These are phyloP conservation scores for Sclerotiophoma versabilis DNA, from an alignment of 2,329 filamentous ascomycete genomes.

Conservation along the genomic window DNA sequence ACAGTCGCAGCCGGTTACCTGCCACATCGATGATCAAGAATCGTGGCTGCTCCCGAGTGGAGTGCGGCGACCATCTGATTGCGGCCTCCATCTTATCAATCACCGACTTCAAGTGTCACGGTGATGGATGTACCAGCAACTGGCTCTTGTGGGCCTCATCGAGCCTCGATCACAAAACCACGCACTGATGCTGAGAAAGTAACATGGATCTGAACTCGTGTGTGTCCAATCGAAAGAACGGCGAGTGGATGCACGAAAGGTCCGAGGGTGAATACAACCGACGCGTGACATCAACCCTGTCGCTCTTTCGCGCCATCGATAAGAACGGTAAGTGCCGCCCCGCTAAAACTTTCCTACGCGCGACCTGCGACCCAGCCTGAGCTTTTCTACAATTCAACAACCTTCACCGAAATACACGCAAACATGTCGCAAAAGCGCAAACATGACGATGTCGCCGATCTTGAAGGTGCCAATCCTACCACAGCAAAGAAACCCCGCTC, in stretches of 20 bases:
- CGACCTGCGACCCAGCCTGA: not conserved
- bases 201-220: not conserved
- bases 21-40: slow-evolving; percentile 69
- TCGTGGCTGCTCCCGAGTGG: slow-evolving; percentile 58
- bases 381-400: slow-evolving; percentile 15
- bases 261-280: slow-evolving; percentile 21
- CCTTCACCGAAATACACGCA: not conserved
- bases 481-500: slow-evolving; percentile 36
- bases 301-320: not conserved
- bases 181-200: not conserved
- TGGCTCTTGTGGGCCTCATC: slow-evolving; percentile 17
- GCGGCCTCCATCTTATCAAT: slow-evolving; percentile 62
- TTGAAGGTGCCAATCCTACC: slow-evolving; percentile 16
- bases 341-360: slow-evolving; percentile 39
- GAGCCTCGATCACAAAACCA: not conserved
- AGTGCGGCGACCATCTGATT: slow-evolving; percentile 69
- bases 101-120: slow-evolving; percentile 1
- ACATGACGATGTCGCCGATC: slow-evolving; percentile 30
- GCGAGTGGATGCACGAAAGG: not conserved
- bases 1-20: slow-evolving; percentile 65
- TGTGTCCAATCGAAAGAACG: not conserved
- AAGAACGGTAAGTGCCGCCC: slow-evolving; percentile 31
- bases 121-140: not conserved
- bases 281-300: slow-evolving; percentile 30
- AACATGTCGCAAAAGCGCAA: slow-evolving; percentile 49